Evolutionary conservation across 495 filamentous ascomycete species (phyloP).

Genomic region (Chlorociboria aeruginascens): DNA sequence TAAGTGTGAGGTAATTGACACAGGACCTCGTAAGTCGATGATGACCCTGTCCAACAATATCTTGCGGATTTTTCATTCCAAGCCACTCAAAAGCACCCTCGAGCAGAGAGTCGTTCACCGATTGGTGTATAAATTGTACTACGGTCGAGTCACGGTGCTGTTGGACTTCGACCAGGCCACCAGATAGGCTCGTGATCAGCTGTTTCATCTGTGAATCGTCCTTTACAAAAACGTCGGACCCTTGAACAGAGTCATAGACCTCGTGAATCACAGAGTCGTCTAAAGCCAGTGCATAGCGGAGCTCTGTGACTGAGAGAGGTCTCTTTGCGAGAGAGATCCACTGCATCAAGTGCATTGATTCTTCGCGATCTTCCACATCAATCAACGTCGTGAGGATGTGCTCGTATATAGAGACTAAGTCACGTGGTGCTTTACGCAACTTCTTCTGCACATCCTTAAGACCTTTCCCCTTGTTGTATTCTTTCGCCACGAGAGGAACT

Average conservation of each 20-base stretch:
- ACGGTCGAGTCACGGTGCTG: neutral
- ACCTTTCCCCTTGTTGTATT: conserved; percentile 9
- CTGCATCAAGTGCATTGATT: conserved; percentile 19
- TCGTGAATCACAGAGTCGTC: conserved; percentile 1
- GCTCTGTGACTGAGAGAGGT: conserved; percentile 20
- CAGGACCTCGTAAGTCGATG: conserved; percentile 4
- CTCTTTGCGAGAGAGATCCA: conserved; percentile 24
- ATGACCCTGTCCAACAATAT: conserved; percentile 5
- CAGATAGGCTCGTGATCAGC: conserved; percentile 17
- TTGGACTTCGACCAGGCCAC: conserved; percentile 22
- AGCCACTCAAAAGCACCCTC: neutral
- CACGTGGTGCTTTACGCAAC: conserved; percentile 13
- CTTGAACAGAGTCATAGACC: conserved; percentile 9
- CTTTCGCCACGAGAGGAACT: conserved; percentile 5
- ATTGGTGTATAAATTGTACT: conserved; percentile 30
- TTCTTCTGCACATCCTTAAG: conserved; percentile 7
- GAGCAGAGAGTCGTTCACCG: conserved; percentile 27
- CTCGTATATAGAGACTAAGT: conserved; percentile 21
- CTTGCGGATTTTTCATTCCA: neutral
- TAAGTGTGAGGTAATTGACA: conserved; percentile 8
- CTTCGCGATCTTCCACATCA: conserved; percentile 2
- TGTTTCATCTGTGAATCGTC: conserved; percentile 15
- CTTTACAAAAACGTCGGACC: conserved; percentile 3
- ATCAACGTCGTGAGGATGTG: conserved; percentile 15
- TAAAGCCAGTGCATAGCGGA: conserved; percentile 23